Base-by-base conservation (phyloP, 2,329 filamentous ascomycete genomes). In the Sclerotinia sclerotiorum region DNA sequence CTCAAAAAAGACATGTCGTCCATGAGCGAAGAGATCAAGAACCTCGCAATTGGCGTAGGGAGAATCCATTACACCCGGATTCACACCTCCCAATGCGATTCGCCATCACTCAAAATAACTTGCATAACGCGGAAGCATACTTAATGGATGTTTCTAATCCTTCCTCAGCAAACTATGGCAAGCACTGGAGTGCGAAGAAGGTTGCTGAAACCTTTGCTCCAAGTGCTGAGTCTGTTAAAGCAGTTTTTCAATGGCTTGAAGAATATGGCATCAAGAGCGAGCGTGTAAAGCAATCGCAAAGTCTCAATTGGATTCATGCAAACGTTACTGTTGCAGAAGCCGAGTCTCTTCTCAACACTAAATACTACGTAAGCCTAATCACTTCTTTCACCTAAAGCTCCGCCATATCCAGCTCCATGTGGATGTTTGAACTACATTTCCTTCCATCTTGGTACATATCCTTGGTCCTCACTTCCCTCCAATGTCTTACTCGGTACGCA, bases 321-420 rank as follows among this genome's bases (percentile, higher is more conserved):
- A 76, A 80, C 67, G 74, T 76, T 17, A 77, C 74, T 35, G 73
- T 77, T n/a, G 68, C 71, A 17, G 77, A 80, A 67, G 81, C 83
- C 1, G 85, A 88, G 74, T 78, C 79, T 49, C 81, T 88, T 8
- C 80, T 88, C 51, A 76, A 84, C 64, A 84, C 83, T 4, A 79
- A 81, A 57, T 85, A 85, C 73, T 49, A 73, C 56, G 65, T 73
- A 44, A 63, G 60, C n/a, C n/a, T 19, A 42, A 63, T 6, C n/a
- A 42, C 29, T 17, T 19, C 46, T 51, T 19, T 21, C 8, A 21
- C 7, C 11, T 39, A 10, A 21, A 39, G n/a, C 11, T 39, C 32
- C 46, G 5, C 5, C 8, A 39, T 63, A 10, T 51, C 10, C 8
- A 51, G 3, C n/a, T 52, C 19, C 13, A 51, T 5, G 3, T 39